These are phyloP conservation scores for Aspergillus conjunctus DNA, from an alignment of 495 filamentous ascomycete genomes.

Conservation along the genomic window DNA sequence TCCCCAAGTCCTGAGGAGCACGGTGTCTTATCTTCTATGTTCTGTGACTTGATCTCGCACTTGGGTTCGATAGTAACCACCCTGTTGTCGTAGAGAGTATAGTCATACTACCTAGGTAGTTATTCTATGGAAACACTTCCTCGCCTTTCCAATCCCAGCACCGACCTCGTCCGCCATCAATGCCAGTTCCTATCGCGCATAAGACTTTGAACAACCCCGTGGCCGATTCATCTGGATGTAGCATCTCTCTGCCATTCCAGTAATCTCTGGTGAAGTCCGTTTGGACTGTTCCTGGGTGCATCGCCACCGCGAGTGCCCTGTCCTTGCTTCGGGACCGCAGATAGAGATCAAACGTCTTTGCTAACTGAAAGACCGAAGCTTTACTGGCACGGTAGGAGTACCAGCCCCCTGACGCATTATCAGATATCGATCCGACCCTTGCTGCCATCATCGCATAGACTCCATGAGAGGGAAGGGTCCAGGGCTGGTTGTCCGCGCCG, in stretches of 20 bases:
- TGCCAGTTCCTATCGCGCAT: constrained; percentile 21
- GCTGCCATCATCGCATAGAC: constrained; percentile 73
- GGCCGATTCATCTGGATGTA: constrained; percentile 63
- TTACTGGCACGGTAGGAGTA: constrained; percentile 78
- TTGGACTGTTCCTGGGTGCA: constrained; percentile 83
- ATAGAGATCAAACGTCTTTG: constrained; percentile 74
- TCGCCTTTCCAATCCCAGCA: constrained; percentile 80
- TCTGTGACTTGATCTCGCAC: too few relatives aligned
- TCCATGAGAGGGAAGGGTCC: constrained; percentile 48
- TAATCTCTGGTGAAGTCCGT: constrained; percentile 73
- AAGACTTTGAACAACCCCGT: constrained; percentile 59
- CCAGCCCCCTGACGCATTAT: constrained; percentile 72
- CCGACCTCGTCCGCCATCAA: constrained; percentile 57
- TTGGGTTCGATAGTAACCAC: too few relatives aligned
- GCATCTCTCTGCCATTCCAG: constrained; percentile 63
- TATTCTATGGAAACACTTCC: constrained; percentile 62
- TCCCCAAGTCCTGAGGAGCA: too few relatives aligned
- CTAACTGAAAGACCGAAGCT: constrained; percentile 67
- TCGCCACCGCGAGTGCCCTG: constrained; percentile 64
- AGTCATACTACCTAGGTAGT: not conserved
- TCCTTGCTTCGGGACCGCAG: constrained; percentile 54
- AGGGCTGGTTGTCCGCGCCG: not conserved
- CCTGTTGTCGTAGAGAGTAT: not conserved
- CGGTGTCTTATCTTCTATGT: too few relatives aligned
- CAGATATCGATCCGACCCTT: constrained; percentile 71